phyloP scores from a whole-genome alignment of 805 yeast species.

The Candida morakotiae region DNA sequence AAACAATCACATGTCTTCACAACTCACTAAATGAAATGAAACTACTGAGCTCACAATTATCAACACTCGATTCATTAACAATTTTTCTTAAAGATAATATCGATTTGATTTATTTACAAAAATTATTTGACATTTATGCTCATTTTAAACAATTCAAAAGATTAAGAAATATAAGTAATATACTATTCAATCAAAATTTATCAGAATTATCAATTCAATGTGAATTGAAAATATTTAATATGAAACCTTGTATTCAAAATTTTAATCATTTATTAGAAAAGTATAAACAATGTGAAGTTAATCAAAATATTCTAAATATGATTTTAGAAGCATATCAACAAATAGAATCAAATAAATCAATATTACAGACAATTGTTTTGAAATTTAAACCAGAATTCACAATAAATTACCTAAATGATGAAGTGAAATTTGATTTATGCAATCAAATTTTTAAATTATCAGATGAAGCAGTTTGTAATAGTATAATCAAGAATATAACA shows the following conservation, averaged over 20 bases:
- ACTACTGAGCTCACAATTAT: conserved; percentile 4
- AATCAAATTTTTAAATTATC: conserved; percentile 15
- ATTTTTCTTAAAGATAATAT: conserved; percentile 2
- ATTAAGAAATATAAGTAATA: conserved; percentile 42
- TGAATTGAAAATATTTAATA: conserved; percentile 21
- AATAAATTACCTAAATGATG: conserved; percentile 9
- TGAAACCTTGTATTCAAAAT: conserved; percentile 3
- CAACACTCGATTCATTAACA: conserved; percentile 4
- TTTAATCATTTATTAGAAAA: conserved; percentile 1
- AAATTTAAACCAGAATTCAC: neutral
- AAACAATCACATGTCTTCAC: neutral
- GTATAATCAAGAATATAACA: conserved; percentile 12
- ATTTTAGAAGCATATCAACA: neutral
- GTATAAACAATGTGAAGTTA: neutral
- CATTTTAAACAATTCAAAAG: conserved; percentile 32
- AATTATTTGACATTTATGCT: conserved; percentile 4
- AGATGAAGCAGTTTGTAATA: conserved; percentile 18
- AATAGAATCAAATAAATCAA: neutral
- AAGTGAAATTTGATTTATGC: conserved; percentile 14
- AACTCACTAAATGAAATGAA: neutral
- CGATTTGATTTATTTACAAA: conserved; percentile 4
- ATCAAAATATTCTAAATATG: conserved; percentile 1
- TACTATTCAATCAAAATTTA: conserved; percentile 31
- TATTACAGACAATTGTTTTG: neutral
- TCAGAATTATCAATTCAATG: conserved; percentile 23